These are phyloP conservation scores for Boletus semigastroideus DNA, from an alignment of 1,284 basidiomycete genomes.

Conservation along the genomic window DNA sequence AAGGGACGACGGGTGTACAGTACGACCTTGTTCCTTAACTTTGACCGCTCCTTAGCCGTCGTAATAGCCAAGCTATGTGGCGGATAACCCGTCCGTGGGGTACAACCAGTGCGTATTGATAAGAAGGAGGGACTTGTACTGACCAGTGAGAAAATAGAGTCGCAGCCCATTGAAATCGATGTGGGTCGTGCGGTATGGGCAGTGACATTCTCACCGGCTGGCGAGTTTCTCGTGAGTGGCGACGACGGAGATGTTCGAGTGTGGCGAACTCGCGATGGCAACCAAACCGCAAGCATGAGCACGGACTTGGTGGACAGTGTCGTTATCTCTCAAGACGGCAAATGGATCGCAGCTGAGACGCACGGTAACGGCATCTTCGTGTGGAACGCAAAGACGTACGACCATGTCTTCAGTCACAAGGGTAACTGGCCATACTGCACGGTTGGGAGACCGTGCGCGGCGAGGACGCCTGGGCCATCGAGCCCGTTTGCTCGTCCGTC, in stretches of 20 bases:
- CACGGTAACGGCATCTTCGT: not conserved
- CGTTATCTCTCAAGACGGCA: not conserved
- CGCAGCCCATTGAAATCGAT: not conserved
- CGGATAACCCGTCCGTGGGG: no score
- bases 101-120: no score
- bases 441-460: no score
- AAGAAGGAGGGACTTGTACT: not conserved
- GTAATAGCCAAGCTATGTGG: no score
- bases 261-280: not conserved
- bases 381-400: not conserved
- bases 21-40: no score
- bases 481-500: no score
- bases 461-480: no score
- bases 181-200: no score
- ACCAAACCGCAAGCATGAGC: not conserved
- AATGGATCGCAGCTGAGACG: slow-evolving; percentile 9
- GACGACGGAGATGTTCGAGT: not conserved
- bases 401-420: not conserved
- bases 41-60: no score
- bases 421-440: no score
- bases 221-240: not conserved
- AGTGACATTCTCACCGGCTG: not conserved
- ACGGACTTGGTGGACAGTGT: not conserved
- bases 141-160: not conserved
- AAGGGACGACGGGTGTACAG: no score